These are phyloP conservation scores for Phialocephala sp. DNA, from an alignment of 2,329 filamentous ascomycete genomes.

Conservation along the genomic window DNA sequence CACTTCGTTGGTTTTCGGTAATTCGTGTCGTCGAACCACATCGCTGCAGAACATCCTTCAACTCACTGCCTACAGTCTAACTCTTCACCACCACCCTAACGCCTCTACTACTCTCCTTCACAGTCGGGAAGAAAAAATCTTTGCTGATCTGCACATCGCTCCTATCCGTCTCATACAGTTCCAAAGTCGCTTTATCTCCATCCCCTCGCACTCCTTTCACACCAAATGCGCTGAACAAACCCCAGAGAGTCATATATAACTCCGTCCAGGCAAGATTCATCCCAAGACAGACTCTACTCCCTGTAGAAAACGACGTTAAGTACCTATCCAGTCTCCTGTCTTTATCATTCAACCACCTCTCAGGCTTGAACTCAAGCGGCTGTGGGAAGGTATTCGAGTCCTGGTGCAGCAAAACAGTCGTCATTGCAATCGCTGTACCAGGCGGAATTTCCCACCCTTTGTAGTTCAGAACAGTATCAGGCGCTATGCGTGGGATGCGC, in stretches of 20 bases:
- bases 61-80: background rate
- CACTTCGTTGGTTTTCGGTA: background rate
- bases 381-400: slow-evolving; percentile 47
- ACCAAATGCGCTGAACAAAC: slow-evolving; percentile 30
- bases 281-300: slow-evolving; percentile 49
- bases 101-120: slow-evolving; percentile 25
- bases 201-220: slow-evolving; percentile 18
- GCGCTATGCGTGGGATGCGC: slow-evolving; percentile 39
- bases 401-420: slow-evolving; percentile 46
- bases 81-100: slow-evolving; percentile 26
- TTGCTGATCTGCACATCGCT: slow-evolving; percentile 33
- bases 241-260: slow-evolving; percentile 28
- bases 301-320: slow-evolving; percentile 51
- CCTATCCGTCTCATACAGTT: slow-evolving; percentile 38
- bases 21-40: background rate
- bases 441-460: slow-evolving; percentile 27
- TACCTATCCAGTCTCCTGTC: slow-evolving; percentile 41
- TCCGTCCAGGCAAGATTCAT: slow-evolving; percentile 35
- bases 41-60: background rate
- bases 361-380: slow-evolving; percentile 23
- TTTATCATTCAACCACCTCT: slow-evolving; percentile 17
- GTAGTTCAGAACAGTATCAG: slow-evolving; percentile 13
- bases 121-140: slow-evolving; percentile 26
- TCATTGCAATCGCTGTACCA: slow-evolving; percentile 48
- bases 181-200: background rate